Conservation (phyloP, 2,329 filamentous ascomycete species). For the Talaromyces sp. region DNA sequence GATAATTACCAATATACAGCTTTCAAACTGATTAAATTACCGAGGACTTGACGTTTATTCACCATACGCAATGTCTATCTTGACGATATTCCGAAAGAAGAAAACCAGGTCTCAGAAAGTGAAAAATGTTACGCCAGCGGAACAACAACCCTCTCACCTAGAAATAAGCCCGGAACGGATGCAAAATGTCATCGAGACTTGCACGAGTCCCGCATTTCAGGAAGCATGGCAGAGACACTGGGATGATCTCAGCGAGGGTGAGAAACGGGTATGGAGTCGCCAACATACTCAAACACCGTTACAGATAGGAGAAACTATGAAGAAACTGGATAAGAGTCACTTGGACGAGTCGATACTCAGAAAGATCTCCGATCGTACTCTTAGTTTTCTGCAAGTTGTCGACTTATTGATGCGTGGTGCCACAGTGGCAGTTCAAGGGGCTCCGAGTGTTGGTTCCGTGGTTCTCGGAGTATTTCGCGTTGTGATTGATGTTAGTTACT, state of each 20-base stretch:
- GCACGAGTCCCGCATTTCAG: conserved; percentile 16
- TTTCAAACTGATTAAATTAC: not conserved
- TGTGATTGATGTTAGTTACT: not conserved
- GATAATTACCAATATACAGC: not conserved
- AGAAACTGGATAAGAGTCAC: conserved; percentile 1
- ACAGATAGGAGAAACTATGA: conserved; percentile 6
- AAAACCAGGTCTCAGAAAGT: not conserved
- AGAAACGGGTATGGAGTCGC: conserved; percentile 13
- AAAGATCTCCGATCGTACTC: not conserved
- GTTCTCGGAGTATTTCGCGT: conserved; percentile 10
- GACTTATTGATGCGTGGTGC: conserved; percentile 12
- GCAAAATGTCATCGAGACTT: not conserved
- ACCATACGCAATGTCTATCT: conserved; percentile 3
- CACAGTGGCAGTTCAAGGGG: conserved; percentile 1
- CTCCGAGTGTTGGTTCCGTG: conserved; percentile 7
- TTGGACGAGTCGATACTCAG: not conserved
- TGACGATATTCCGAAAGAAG: conserved; percentile 11
- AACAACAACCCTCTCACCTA: not conserved
- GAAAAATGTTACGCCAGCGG: not conserved
- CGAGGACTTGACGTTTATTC: not conserved
- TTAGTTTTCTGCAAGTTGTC: not conserved
- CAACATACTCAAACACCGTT: not conserved
- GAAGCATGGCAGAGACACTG: conserved; percentile 18
- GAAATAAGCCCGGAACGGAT: not conserved
- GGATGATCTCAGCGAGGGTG: conserved; percentile 9